These are phyloP conservation scores for Penicillium sp. DNA, from an alignment of 2,329 filamentous ascomycete species.

Conservation along the genomic window DNA sequence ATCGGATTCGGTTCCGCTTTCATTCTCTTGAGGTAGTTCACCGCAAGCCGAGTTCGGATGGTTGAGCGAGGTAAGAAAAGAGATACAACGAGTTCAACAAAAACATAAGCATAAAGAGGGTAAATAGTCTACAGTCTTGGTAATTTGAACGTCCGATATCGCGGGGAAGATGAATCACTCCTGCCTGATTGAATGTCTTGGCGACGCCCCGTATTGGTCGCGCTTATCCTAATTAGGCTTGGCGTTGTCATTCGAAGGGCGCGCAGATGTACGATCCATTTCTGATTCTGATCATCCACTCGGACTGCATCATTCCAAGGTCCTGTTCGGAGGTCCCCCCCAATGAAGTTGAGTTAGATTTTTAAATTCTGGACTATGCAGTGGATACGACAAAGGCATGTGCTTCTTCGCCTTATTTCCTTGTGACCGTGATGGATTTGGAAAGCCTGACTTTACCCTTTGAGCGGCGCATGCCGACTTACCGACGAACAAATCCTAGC, in stretches of 20 bases:
- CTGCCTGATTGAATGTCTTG: constrained; percentile 3
- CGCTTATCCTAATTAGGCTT: constrained; percentile 21
- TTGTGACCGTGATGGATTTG: background rate
- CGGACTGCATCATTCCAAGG: constrained; percentile 1
- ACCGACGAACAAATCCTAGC: constrained; percentile 4
- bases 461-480: constrained; percentile 10
- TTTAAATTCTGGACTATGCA: background rate
- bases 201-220: background rate
- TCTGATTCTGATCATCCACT: constrained; percentile 10
- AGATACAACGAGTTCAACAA: background rate
- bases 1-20: too few relatives aligned
- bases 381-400: background rate
- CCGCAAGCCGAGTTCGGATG: too few relatives aligned
- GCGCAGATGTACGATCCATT: constrained; percentile 17
- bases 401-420: background rate
- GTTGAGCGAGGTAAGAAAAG: background rate
- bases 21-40: too few relatives aligned
- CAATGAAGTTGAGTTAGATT: background rate
- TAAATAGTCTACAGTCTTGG: too few relatives aligned
- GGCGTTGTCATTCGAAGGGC: constrained; percentile 35
- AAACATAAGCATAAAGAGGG: background rate
- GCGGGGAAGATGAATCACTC: constrained; percentile 9
- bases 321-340: too few relatives aligned
- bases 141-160: constrained; percentile 12
- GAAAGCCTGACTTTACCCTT: background rate